Percentiles rank a stretch among this genome's conserved stretches.
Conservation (phyloP, 2,329 filamentous ascomycete species). For the Phialocephala sp. region DNA sequence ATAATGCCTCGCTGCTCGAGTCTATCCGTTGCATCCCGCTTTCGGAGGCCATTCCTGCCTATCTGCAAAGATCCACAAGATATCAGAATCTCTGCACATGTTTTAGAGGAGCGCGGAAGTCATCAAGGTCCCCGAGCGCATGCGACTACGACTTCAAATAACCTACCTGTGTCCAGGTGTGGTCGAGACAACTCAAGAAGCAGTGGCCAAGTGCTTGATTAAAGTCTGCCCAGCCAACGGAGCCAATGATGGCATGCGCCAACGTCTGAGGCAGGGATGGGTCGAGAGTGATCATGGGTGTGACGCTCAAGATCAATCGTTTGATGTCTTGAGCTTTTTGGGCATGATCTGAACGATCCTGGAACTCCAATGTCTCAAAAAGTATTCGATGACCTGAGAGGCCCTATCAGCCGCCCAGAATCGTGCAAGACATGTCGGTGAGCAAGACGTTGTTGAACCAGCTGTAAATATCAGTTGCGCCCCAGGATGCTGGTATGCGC, state of each 20-base stretch:
- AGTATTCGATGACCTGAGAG: slow-evolving; percentile 24
- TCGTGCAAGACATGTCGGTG: slow-evolving; percentile 25
- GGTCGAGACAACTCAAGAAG: slow-evolving; percentile 39
- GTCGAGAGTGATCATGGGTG: slow-evolving; percentile 34
- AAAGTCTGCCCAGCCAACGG: slow-evolving; percentile 38
- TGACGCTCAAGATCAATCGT: slow-evolving; percentile 27
- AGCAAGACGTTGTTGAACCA: slow-evolving; percentile 19
- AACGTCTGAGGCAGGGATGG: slow-evolving; percentile 35
- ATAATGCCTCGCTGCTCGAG: slow-evolving; percentile 25
- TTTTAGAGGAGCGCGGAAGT: slow-evolving; percentile 17
- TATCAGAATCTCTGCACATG: slow-evolving; percentile 24
- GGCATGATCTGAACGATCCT: slow-evolving; percentile 21
- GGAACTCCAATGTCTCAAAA: slow-evolving; percentile 17
- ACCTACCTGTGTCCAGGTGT: slow-evolving; percentile 25
- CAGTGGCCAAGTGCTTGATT: slow-evolving; percentile 42
- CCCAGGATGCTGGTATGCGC: slow-evolving; percentile 41
- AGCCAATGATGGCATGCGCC: slow-evolving; percentile 41
- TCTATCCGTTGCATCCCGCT: slow-evolving; percentile 32
- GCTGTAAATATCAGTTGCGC: slow-evolving; percentile 28
- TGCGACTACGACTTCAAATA: slow-evolving; percentile 29
- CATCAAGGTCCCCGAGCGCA: slow-evolving; percentile 32
- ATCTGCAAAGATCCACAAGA: slow-evolving; percentile 26
- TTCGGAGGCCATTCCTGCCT: slow-evolving; percentile 31
- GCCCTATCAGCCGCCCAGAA: slow-evolving; percentile 25
- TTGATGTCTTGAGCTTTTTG: slow-evolving; percentile 29